A percentile compares a stretch with the other conserved stretches of the same genome.
Conservation (phyloP, 495 filamentous ascomycete genomes). For the Penicillium goetzii region DNA sequence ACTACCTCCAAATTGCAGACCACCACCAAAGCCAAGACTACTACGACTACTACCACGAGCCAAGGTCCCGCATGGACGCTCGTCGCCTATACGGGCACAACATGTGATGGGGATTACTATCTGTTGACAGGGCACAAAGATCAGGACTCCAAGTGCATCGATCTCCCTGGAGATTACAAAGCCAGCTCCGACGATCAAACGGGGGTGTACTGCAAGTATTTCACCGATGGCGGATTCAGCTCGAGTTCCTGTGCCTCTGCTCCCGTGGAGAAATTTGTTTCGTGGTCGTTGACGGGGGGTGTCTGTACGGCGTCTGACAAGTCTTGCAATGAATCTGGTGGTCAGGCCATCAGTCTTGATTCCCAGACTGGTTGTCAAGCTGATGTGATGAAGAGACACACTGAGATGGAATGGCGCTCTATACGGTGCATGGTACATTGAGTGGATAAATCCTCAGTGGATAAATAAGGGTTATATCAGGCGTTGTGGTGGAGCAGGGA, state of each 20-base stretch:
- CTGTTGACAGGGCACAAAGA: conserved; percentile 7
- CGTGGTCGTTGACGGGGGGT: conserved; percentile 5
- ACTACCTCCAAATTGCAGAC: not conserved
- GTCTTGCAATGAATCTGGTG: not conserved
- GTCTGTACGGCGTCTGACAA: conserved; percentile 2
- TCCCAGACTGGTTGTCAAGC: not conserved
- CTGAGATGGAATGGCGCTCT: conserved; percentile 6
- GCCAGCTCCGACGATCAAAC: not conserved
- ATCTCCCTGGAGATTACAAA: conserved; percentile 2
- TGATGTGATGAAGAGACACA: not conserved
- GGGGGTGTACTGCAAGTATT: conserved; percentile 8
- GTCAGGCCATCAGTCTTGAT: conserved; percentile 1
- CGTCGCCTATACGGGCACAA: conserved; percentile 2
- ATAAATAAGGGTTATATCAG: not conserved
- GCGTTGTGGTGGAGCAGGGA: not conserved
- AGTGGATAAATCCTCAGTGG: not conserved
- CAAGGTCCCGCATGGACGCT: conserved; percentile 8
- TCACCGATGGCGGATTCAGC: conserved; percentile 10
- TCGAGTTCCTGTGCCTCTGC: conserved; percentile 1
- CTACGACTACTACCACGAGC: not conserved
- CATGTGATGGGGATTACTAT: conserved; percentile 11
- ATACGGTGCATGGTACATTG: conserved; percentile 4
- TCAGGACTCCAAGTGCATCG: conserved; percentile 6
- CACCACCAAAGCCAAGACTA: not conserved
- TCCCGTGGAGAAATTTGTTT: not conserved